A percentile compares a stretch with the other conserved stretches of the same genome.
phyloP scores from a whole-genome alignment of 129 eudicot genomes.

The Flaveria linearis region DNA sequence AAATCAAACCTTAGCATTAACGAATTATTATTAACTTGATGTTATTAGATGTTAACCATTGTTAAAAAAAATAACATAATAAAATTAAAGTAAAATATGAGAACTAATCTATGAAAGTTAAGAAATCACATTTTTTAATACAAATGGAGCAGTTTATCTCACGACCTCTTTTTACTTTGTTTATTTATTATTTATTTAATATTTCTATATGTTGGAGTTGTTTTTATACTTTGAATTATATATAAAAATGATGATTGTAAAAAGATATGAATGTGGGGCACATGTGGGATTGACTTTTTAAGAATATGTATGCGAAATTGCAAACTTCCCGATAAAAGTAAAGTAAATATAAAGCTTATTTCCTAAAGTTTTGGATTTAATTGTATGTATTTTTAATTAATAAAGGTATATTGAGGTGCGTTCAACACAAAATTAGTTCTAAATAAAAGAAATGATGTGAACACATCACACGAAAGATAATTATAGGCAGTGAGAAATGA shows the following conservation, averaged over 20 bases:
- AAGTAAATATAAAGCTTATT: neutral
- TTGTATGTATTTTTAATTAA: neutral
- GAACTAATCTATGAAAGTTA: neutral
- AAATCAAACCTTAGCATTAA: no score
- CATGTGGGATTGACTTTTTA: slow-evolving; percentile 33
- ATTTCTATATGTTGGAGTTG: neutral
- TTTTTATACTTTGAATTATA: neutral
- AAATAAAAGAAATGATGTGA: no score
- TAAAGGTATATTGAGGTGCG: no score
- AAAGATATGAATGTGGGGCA: slow-evolving; percentile 19
- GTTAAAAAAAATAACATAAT: no score
- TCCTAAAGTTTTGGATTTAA: neutral
- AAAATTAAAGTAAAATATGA: neutral
- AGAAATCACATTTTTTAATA: neutral
- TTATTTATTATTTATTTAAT: neutral
- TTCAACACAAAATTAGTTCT: no score
- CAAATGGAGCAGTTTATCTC: slow-evolving; percentile 17
- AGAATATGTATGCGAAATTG: slow-evolving; percentile 8
- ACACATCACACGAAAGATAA: no score
- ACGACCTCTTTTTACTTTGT: slow-evolving; percentile 6
- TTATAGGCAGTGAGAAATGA: no score
- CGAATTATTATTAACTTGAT: no score
- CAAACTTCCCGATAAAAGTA: neutral
- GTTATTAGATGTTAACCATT: no score
- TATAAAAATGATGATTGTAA: neutral